These are phyloP conservation scores for Ceratobasidium sp. DNA, from an alignment of 1,284 basidiomycete species.

Conservation along the genomic window DNA sequence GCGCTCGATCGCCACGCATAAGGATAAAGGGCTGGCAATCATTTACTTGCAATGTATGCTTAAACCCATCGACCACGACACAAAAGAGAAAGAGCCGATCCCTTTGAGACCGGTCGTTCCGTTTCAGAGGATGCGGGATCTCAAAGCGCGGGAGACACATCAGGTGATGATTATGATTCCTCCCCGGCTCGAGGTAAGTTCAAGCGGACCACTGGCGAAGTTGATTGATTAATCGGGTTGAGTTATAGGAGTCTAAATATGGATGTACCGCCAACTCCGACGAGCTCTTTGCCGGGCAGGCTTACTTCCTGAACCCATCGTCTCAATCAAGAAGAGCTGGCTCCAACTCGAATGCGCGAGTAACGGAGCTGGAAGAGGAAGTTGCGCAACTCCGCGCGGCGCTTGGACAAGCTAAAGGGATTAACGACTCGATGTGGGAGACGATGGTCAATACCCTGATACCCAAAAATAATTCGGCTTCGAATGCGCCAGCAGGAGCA, in stretches of 20 bases:
- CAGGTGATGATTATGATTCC: slow-evolving; percentile 69
- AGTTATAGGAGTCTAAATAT: no score
- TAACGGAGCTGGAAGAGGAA: slow-evolving; percentile 73
- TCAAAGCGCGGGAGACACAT: slow-evolving; percentile 66
- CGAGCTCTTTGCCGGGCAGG: slow-evolving; percentile 41
- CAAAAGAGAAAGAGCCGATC: slow-evolving; percentile 64
- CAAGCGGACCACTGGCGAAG: slow-evolving; percentile 60
- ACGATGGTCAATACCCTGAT: slow-evolving; percentile 59
- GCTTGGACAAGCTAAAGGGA: slow-evolving; percentile 76
- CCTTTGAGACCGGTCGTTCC: slow-evolving; percentile 68
- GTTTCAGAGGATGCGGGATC: slow-evolving; percentile 73
- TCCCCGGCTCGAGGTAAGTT: slow-evolving; percentile 59
- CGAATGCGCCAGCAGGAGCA: not conserved
- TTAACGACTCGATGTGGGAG: slow-evolving; percentile 92
- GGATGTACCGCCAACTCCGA: not conserved
- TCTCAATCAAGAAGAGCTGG: slow-evolving; percentile 53
- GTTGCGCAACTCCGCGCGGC: slow-evolving; percentile 67
- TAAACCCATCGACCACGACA: slow-evolving; percentile 81
- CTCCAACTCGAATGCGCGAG: slow-evolving; percentile 51
- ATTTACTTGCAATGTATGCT: slow-evolving; percentile 76
- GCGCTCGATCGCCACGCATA: slow-evolving; percentile 69
- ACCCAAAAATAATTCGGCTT: slow-evolving; percentile 10
- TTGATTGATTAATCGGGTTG: no score
- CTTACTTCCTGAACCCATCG: slow-evolving; percentile 36
- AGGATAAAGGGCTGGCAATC: slow-evolving; percentile 71